phyloP scores from a whole-genome alignment of 2,329 filamentous ascomycete genomes.

The Xylariaceae sp. region DNA sequence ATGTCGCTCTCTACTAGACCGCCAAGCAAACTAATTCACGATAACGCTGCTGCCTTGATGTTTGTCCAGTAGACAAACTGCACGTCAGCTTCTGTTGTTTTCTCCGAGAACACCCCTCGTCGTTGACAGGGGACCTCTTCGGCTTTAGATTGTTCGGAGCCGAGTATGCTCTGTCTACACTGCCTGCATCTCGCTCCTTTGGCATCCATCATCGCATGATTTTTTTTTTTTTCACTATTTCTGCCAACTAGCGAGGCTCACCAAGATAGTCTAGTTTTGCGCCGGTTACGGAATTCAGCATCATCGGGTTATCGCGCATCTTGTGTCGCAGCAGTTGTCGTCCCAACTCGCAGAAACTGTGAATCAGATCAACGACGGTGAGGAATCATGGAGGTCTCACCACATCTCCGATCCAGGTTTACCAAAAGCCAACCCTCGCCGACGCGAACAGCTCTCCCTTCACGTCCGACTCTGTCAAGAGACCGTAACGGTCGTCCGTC shows the following conservation, averaged over 20 bases:
- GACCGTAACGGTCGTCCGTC: slow-evolving; percentile 24
- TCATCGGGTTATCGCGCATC: background rate
- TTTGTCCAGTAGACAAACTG: background rate
- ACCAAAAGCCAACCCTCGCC: slow-evolving; percentile 25
- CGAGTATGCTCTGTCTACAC: background rate
- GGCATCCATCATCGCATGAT: background rate
- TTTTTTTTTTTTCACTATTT: background rate
- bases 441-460: slow-evolving; percentile 29
- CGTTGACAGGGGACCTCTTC: background rate
- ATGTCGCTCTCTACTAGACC: background rate
- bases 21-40: background rate
- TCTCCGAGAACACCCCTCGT: background rate
- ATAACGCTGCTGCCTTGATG: background rate
- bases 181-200: background rate
- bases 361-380: slow-evolving; percentile 5
- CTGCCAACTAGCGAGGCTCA: slow-evolving; percentile 2
- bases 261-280: slow-evolving; percentile 1
- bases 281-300: background rate
- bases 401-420: slow-evolving; percentile 20
- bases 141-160: slow-evolving; percentile 7
- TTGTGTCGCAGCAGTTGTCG: background rate
- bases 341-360: slow-evolving; percentile 1
- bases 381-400: slow-evolving; percentile 24
- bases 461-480: slow-evolving; percentile 27
- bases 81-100: background rate